These are phyloP conservation scores for Leccinum boreale DNA, from an alignment of 768 basidiomycete species.

Conservation along the genomic window DNA sequence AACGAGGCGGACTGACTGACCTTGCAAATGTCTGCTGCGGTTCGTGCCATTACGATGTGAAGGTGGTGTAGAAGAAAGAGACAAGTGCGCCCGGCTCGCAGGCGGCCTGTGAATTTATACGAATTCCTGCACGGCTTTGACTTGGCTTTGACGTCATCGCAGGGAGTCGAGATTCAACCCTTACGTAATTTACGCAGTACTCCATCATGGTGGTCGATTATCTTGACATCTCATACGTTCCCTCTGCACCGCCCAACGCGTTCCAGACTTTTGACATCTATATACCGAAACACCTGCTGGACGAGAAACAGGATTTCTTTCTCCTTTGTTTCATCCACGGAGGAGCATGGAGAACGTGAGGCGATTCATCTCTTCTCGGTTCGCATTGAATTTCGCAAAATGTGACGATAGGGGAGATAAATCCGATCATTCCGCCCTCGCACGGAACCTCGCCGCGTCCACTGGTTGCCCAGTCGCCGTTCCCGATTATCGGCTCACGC, in stretches of 20 bases:
- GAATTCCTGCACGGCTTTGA: neutral
- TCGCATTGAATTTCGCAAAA: conserved; percentile 2
- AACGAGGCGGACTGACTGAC: conserved; percentile 35
- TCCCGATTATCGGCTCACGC: conserved; percentile 77
- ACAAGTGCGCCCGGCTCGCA: neutral
- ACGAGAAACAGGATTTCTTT: neutral
- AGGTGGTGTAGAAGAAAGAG: conserved; percentile 1
- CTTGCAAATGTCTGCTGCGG: conserved; percentile 75
- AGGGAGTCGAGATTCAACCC: neutral
- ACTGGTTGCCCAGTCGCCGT: conserved; percentile 62
- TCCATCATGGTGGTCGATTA: conserved; percentile 13
- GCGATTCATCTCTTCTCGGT: conserved; percentile 1
- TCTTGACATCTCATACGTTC: conserved; percentile 37
- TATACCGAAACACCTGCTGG: conserved; percentile 25
- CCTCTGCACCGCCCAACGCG: conserved; percentile 21
- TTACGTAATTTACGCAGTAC: neutral
- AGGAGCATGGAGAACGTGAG: conserved; percentile 81
- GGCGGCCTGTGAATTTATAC: conserved; percentile 2
- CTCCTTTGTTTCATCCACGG: conserved; percentile 77
- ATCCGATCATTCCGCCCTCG: conserved; percentile 50
- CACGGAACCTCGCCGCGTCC: conserved; percentile 45
- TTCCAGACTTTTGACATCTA: conserved; percentile 57
- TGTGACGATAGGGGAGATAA: conserved; percentile 66
- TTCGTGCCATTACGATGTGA: conserved; percentile 56
- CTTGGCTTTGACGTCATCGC: conserved; percentile 28